These are phyloP conservation scores for Backusella luteola DNA, from an alignment of 192 early-diverging fungal genomes.

Conservation along the genomic window DNA sequence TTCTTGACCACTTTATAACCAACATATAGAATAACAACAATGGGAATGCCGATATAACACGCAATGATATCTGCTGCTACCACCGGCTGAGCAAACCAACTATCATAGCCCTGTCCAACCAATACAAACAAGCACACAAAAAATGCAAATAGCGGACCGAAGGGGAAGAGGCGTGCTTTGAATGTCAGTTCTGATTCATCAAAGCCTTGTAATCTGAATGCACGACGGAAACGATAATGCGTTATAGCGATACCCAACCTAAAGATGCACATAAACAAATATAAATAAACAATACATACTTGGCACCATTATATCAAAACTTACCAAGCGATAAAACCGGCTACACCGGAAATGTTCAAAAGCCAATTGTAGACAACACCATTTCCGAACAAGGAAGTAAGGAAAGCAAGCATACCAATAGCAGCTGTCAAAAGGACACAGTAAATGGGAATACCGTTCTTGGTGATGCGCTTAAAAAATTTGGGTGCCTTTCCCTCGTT, in stretches of 20 bases:
- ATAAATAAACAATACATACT: background rate
- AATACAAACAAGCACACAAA: constrained; percentile 57
- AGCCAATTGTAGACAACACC: constrained; percentile 65
- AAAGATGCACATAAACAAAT: background rate
- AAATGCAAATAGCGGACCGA: constrained; percentile 67
- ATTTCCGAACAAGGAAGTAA: constrained; percentile 52
- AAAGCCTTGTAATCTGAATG: constrained; percentile 71
- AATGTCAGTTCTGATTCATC: constrained; percentile 65
- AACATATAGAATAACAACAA: constrained; percentile 62
- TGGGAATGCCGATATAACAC: constrained; percentile 64
- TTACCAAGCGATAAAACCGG: constrained; percentile 82
- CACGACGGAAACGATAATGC: constrained; percentile 85
- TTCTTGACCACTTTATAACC: constrained; percentile 65
- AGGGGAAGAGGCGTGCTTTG: constrained; percentile 66
- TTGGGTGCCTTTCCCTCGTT: constrained; percentile 62
- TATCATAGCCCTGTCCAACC: constrained; percentile 62
- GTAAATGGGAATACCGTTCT: constrained; percentile 60
- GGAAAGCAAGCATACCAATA: constrained; percentile 60
- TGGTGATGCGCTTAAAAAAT: constrained; percentile 46
- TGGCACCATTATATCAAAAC: background rate
- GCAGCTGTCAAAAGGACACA: constrained; percentile 50
- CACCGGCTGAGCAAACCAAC: constrained; percentile 44
- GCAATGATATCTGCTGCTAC: constrained; percentile 52
- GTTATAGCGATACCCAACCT: constrained; percentile 72
- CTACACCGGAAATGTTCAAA: constrained; percentile 69